Conservation (phyloP, 176 grass and related monocot genomes). For the Tuctoria greenei region DNA sequence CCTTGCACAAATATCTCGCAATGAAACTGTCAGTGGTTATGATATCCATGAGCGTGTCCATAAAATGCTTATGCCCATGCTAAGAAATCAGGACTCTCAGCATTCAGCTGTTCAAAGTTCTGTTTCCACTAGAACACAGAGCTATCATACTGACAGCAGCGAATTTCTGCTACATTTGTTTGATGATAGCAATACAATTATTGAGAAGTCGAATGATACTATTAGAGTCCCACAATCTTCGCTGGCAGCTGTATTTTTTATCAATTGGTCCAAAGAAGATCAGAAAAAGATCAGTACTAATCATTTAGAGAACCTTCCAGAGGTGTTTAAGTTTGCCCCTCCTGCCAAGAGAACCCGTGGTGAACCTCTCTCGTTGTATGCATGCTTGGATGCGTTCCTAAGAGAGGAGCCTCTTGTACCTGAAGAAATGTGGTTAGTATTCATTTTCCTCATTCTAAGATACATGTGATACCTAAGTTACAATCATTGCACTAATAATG, state of each 20-base stretch:
- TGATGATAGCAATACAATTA: constrained; percentile 68
- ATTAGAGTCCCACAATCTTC: constrained; percentile 58
- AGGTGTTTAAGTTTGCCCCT: constrained; percentile 90
- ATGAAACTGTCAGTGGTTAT: constrained; percentile 60
- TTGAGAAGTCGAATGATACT: constrained; percentile 58
- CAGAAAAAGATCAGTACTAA: constrained; percentile 60
- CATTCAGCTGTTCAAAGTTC: constrained; percentile 45
- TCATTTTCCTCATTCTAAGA: constrained; percentile 17
- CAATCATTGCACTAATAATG: neutral
- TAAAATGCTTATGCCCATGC: constrained; percentile 75
- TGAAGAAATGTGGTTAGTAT: constrained; percentile 99
- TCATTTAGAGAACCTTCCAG: constrained; percentile 76
- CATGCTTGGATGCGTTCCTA: constrained; percentile 98
- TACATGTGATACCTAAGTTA: neutral
- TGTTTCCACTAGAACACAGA: constrained; percentile 52
- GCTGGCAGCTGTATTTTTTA: constrained; percentile 58
- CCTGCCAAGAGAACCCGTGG: constrained; percentile 93
- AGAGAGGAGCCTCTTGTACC: constrained; percentile 96
- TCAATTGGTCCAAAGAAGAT: constrained; percentile 86
- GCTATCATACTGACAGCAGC: constrained; percentile 36
- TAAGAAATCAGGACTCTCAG: constrained; percentile 51
- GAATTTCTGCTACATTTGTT: constrained; percentile 60
- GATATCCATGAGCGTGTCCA: constrained; percentile 68
- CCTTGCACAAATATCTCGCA: constrained; percentile 67
- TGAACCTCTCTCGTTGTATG: constrained; percentile 91